Conservation (phyloP, 1,284 basidiomycete species). For the Tetrapyrgos nigripes region DNA sequence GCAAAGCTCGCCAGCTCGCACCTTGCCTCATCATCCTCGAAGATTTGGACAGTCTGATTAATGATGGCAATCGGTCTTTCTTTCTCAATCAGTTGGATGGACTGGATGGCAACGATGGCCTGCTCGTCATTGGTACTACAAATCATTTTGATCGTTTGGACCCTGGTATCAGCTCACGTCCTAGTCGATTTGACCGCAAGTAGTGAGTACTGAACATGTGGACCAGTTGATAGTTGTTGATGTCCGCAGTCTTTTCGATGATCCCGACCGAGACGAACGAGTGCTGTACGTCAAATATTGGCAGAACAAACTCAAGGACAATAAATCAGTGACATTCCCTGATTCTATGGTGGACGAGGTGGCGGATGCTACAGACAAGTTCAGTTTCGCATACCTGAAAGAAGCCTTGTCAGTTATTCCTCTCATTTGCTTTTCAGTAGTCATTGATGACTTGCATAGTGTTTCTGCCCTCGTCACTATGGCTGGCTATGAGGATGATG, state of each 20-base stretch:
- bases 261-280: slow-evolving; percentile 70
- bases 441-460: slow-evolving; percentile 39
- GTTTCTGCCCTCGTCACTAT: slow-evolving; percentile 68
- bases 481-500: slow-evolving; percentile 52
- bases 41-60: slow-evolving; percentile 84
- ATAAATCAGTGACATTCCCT: slow-evolving; percentile 68
- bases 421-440: not conserved
- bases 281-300: slow-evolving; percentile 75
- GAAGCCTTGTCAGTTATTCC: slow-evolving; percentile 76
- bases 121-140: slow-evolving; percentile 82
- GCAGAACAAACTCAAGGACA: slow-evolving; percentile 73
- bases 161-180: slow-evolving; percentile 74
- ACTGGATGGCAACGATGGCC: slow-evolving; percentile 75
- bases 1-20: slow-evolving; percentile 67
- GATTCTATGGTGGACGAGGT: slow-evolving; percentile 65
- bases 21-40: slow-evolving; percentile 83
- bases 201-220: slow-evolving; percentile 55
- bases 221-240: slow-evolving; percentile 1
- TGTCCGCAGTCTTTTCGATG: slow-evolving; percentile 58
- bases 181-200: slow-evolving; percentile 86
- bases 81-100: slow-evolving; percentile 87
- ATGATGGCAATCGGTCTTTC: slow-evolving; percentile 77
- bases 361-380: slow-evolving; percentile 63
- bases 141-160: slow-evolving; percentile 85
- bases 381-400: slow-evolving; percentile 86